These are phyloP conservation scores for Fonsecaea erecta DNA, from an alignment of 2,329 filamentous ascomycete species.

Conservation along the genomic window DNA sequence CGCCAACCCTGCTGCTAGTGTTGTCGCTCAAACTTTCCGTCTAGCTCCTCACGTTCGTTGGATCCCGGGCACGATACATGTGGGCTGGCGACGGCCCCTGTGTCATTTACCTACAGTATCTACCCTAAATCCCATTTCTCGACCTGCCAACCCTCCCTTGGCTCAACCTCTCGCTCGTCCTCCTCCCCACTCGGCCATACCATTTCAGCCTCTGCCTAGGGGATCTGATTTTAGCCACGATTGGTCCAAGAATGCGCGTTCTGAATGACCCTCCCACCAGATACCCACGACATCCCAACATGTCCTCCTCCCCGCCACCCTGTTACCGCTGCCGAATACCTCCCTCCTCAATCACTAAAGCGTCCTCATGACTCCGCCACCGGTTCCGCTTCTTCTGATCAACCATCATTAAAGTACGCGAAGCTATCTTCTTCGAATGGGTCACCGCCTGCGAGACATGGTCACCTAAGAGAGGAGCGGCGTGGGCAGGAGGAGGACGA, in stretches of 20 bases:
- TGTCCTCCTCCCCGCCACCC: neutral
- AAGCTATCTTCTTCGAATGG: constrained; percentile 17
- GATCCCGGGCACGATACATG: neutral
- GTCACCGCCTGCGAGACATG: neutral
- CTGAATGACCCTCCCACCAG: constrained; percentile 19
- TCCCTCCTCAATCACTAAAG: constrained; percentile 20
- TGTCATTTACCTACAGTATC: neutral
- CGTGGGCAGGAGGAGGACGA: constrained; percentile 23
- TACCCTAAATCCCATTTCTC: constrained; percentile 1
- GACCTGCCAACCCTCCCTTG: constrained; percentile 6
- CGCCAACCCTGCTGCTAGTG: neutral
- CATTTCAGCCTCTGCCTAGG: neutral
- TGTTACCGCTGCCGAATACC: neutral
- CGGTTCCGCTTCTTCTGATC: constrained; percentile 16
- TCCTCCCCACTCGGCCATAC: constrained; percentile 9
- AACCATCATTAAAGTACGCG: constrained; percentile 17
- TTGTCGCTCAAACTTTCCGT: neutral
- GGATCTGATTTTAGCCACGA: constrained; percentile 1
- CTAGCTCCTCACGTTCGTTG: neutral
- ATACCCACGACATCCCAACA: constrained; percentile 12
- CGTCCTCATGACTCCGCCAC: constrained; percentile 16
- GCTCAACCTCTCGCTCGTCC: neutral
- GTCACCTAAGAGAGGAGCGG: constrained; percentile 10
- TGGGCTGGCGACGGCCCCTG: neutral
- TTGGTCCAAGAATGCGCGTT: constrained; percentile 13